Base-by-base conservation (phyloP, 805 yeast genomes). In the Candida nitratophila region DNA sequence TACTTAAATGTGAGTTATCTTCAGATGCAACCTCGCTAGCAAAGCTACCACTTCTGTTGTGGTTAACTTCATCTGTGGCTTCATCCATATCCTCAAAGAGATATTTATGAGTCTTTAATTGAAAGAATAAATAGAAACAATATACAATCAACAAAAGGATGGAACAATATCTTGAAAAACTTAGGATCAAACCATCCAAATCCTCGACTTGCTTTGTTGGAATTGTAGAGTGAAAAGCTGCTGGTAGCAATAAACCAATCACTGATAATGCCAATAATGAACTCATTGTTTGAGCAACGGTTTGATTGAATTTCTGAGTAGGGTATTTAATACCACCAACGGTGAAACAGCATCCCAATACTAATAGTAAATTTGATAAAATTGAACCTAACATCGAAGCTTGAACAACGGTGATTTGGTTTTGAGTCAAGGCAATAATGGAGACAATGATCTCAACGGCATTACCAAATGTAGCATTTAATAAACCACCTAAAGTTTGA, bases 241-340 rank as follows among this genome's bases (percentile, higher is more conserved):
- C 98, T 2, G 99, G 99, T 42, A 93, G 81, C 58, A 93, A 66
- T 54, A 93, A 72, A 1, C 96, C 90, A 33, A 93, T 83, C 40
- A 93, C 82, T 3, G 96, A 86, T 45, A 93, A 79, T 1, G 95
- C 95, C 79, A 93, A 77, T 51, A 93, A 73, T 1, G 97, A 89
- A 30, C 89, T 78, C 99, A 93, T 93, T 8, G 98, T 90, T 66
- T 93, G 98, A 4, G 99, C 99, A 8, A 90, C 97, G 1, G 98
- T 91, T 65, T 86, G 95, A 69, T 89, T 89, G 69, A 93, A 93
- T 1, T 74, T 74, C 64, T 93, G 98, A 62, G 86, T 93, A 32
- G 83, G 73, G 50, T 93, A 77, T 52, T 86, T 83, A 61, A 82
- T 76, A 16, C 99, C 99, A 45, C 99, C 99, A 36, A 86, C 89